Evolutionary conservation across 352 stramenopile species (phyloP).

Genomic region (Pythium brachiatum): DNA sequence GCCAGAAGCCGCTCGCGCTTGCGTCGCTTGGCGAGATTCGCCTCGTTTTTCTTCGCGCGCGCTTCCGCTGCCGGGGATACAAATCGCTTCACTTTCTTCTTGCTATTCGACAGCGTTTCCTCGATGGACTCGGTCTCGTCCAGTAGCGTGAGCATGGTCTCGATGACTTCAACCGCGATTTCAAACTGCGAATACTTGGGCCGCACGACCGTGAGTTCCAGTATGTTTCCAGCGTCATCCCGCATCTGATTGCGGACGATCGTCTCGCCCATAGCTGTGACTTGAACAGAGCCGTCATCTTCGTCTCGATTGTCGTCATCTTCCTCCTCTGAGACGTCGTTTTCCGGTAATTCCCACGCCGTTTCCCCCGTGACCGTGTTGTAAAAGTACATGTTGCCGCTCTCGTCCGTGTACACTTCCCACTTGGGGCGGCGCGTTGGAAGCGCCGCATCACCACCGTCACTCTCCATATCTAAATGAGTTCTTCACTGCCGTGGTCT

Average conservation of each 20-base stretch:
- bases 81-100: constrained; percentile 36
- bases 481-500: not conserved
- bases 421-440: constrained; percentile 34
- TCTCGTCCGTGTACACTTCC: constrained; percentile 61
- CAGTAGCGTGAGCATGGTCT: constrained; percentile 40
- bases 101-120: not conserved
- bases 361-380: constrained; percentile 65
- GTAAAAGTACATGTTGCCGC: constrained; percentile 77
- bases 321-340: constrained; percentile 28
- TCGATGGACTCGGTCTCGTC: constrained; percentile 31
- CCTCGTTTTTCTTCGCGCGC: constrained; percentile 43
- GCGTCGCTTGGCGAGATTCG: constrained; percentile 36
- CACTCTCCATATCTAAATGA: not conserved
- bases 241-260: constrained; percentile 18
- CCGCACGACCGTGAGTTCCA: constrained; percentile 20
- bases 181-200: constrained; percentile 30
- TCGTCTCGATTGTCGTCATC: not conserved
- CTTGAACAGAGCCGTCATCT: not conserved
- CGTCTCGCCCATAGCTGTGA: constrained; percentile 8
- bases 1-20: constrained; percentile 36
- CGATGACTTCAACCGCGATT: constrained; percentile 48
- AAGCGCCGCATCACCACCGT: not conserved
- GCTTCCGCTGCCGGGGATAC: constrained; percentile 48
- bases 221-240: constrained; percentile 18
- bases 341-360: constrained; percentile 59